phyloP scores from a whole-genome alignment of 305 asterid species.

The Solanum hybrid region DNA sequence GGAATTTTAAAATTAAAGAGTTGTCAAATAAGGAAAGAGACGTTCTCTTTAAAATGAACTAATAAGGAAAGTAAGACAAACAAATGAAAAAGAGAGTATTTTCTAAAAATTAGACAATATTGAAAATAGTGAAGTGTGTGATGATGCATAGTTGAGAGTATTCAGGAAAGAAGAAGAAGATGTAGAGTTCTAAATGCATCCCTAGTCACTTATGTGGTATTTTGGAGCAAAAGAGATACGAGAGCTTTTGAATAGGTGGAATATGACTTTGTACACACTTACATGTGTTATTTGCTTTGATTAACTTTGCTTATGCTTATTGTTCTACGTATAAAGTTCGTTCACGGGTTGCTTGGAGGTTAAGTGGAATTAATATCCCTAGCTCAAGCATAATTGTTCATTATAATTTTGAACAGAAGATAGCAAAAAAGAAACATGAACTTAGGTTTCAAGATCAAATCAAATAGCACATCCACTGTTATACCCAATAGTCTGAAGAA shows the following conservation, averaged over 20 bases:
- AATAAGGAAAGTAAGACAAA: neutral
- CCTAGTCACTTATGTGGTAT: neutral
- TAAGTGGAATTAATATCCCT: neutral
- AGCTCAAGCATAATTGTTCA: neutral
- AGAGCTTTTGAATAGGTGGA: neutral
- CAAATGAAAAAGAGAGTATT: neutral
- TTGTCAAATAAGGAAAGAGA: neutral
- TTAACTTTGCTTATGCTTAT: neutral
- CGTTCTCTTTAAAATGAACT: neutral
- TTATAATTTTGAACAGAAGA: neutral
- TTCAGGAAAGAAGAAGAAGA: neutral
- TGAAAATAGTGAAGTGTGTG: neutral
- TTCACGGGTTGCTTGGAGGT: neutral
- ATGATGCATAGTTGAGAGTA: neutral
- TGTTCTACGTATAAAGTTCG: neutral
- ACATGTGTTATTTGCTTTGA: neutral
- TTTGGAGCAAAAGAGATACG: neutral
- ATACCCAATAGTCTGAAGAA: neutral
- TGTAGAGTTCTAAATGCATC: neutral
- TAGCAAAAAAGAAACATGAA: neutral
- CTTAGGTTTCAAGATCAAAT: neutral
- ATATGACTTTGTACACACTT: neutral
- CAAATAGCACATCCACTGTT: neutral
- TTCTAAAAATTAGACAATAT: neutral
- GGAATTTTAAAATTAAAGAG: neutral